phyloP scores from a whole-genome alignment of 2,329 filamentous ascomycete genomes.

The Aureobasidium mangrovei region DNA sequence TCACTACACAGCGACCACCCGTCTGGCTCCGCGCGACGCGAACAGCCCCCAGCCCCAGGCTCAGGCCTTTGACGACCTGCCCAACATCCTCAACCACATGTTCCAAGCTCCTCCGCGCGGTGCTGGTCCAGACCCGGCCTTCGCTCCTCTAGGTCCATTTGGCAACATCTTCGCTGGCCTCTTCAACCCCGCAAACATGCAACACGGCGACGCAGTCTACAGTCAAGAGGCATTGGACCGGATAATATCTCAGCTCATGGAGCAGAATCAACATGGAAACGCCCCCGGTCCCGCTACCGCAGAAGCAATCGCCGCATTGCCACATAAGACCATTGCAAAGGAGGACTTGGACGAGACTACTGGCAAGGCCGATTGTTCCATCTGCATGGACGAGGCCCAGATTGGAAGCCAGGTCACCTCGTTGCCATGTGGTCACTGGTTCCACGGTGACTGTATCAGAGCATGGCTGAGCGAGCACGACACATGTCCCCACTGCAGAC shows the following conservation, averaged over 20 bases:
- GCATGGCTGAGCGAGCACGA: slow-evolving; percentile 86
- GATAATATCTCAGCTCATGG: slow-evolving; percentile 82
- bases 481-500: slow-evolving; percentile 77
- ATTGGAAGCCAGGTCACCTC: slow-evolving; percentile 64
- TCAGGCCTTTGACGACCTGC: slow-evolving; percentile 2
- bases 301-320: slow-evolving; percentile 62
- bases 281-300: slow-evolving; percentile 75
- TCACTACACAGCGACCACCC: slow-evolving; percentile 23
- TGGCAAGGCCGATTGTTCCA: slow-evolving; percentile 72
- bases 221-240: slow-evolving; percentile 84
- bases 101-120: slow-evolving; percentile 12
- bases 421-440: slow-evolving; percentile 88
- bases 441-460: slow-evolving; percentile 72
- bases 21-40: slow-evolving; percentile 43
- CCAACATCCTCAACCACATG: slow-evolving; percentile 8
- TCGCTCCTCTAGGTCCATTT: slow-evolving; percentile 27
- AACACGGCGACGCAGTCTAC: slow-evolving; percentile 73
- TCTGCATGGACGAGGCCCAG: slow-evolving; percentile 82
- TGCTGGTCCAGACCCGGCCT: slow-evolving; percentile 2
- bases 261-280: slow-evolving; percentile 65
- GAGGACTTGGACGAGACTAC: slow-evolving; percentile 60
- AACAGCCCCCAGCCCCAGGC: slow-evolving; percentile 38
- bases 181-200: slow-evolving; percentile 33
- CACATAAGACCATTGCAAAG: slow-evolving; percentile 58
- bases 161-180: slow-evolving; percentile 39